These are phyloP conservation scores for Selaginella moellendorffii DNA, from an alignment of 75 land plant genomes.

Conservation along the genomic window DNA sequence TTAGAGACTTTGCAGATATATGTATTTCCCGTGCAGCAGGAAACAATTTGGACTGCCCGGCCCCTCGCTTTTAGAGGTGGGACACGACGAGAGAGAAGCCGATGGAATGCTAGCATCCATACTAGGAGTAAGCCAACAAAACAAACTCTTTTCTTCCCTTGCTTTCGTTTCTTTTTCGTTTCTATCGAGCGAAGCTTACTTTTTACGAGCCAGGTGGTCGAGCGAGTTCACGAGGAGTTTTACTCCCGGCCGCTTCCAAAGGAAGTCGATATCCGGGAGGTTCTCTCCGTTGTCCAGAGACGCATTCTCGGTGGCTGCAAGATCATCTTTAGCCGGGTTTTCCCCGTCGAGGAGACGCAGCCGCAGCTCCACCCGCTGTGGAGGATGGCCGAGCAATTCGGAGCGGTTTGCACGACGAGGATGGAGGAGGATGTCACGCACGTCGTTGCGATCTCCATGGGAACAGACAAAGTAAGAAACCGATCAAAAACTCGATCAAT, in stretches of 20 bases:
- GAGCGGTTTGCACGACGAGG: slow-evolving; percentile 4
- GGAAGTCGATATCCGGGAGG: slow-evolving; percentile 1
- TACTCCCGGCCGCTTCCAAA: not conserved
- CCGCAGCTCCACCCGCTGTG: slow-evolving; percentile 5
- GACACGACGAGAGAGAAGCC: slow-evolving; percentile 86
- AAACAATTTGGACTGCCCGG: slow-evolving; percentile 92
- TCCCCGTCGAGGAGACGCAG: slow-evolving; percentile 5
- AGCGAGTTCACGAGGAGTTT: not conserved
- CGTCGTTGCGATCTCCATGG: not conserved
- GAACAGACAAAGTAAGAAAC: slow-evolving; percentile 8
- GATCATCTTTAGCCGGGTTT: not conserved
- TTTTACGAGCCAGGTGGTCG: not conserved
- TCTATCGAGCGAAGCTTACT: too few relatives aligned
- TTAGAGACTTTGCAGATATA: slow-evolving; percentile 60
- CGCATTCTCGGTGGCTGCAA: not conserved
- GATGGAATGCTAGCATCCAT: slow-evolving; percentile 93
- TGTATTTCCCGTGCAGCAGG: slow-evolving; percentile 93
- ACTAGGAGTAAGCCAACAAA: slow-evolving; percentile 30
- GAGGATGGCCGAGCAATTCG: slow-evolving; percentile 3
- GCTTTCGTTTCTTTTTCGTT: too few relatives aligned
- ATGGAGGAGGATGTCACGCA: not conserved
- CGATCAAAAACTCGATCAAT: too few relatives aligned
- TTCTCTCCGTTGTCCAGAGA: not conserved
- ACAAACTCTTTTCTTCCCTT: too few relatives aligned
- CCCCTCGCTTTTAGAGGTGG: slow-evolving; percentile 89